Evolutionary conservation across 208 protist genomes (phyloP), one percentile per base, ranked within the genome.

Genomic region (Crithidia fasciculata): DNA sequence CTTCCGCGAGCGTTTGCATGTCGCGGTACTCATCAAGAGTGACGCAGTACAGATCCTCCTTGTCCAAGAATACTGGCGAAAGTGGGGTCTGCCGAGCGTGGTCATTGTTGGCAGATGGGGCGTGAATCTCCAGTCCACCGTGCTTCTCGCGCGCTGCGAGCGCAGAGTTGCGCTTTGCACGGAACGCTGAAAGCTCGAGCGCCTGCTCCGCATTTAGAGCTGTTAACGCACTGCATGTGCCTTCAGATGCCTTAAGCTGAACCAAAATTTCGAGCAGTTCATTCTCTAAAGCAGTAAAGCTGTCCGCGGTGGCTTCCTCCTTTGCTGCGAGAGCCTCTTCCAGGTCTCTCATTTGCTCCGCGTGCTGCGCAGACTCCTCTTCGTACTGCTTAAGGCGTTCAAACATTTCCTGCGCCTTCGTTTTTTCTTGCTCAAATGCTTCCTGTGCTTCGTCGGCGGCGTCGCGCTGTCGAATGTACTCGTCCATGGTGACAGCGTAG

Each of bases 401-500:
- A 13, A 62, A 44, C 41, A 86, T 58, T 16, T 76, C 72, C 15
- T 71, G 49, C 8, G 54, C 60, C 7, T 80, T 69, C 1, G 62
- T 18, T 54, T 75, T 67, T 45, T 82, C 69, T 19, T 76, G 55
- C 18, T 79, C 55, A 39, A 85, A 45, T 18, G 72, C 73, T 12
- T 67, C 53, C 7, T 78, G 50, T 36, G 80, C 68, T 13, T 72
- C 43, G 2, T 83, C 45, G 0, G 54, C 56, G 6, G 49, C 50
- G 28, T 72, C 45, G 19, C 52, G 59, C 37, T 68, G 52, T 9
- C 57, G 58, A 36, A 0, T 61, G 60, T 76, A 81, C 41, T 81
- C 76, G 2, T 75, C 69, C 47, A 81, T 60, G 0, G 76, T 81
- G 6, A 81, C 66, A n/a, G 76, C 69, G 45, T 76, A 81, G 43